phyloP scores from a whole-genome alignment of 208 protist genomes.

The Wallacemonas sp. region DNA sequence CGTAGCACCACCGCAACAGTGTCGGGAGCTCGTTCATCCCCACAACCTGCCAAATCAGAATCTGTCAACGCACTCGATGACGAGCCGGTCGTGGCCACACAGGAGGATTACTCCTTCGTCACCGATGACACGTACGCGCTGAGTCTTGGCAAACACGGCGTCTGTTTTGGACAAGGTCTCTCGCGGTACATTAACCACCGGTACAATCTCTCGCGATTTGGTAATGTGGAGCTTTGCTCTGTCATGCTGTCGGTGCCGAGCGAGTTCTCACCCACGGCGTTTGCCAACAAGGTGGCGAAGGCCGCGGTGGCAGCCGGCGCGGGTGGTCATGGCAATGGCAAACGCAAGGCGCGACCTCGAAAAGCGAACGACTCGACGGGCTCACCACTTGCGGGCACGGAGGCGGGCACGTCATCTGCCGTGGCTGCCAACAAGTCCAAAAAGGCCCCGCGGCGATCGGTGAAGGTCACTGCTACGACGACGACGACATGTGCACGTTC shows the following conservation, averaged over 20 bases:
- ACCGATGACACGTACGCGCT: slow-evolving; percentile 83
- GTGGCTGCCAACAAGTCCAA: not conserved
- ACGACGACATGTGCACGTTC: too few species aligned
- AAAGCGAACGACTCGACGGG: too few species aligned
- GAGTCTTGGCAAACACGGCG: slow-evolving; percentile 59
- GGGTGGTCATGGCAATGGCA: slow-evolving; percentile 15
- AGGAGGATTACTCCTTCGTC: slow-evolving; percentile 47
- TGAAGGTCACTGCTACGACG: not conserved
- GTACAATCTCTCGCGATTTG: slow-evolving; percentile 81
- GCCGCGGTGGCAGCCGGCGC: too few species aligned
- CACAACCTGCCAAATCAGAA: too few species aligned
- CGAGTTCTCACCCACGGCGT: slow-evolving; percentile 34
- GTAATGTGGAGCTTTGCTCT: slow-evolving; percentile 85
- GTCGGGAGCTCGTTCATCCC: too few species aligned
- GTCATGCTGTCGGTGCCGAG: slow-evolving; percentile 74
- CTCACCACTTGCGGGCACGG: too few species aligned
- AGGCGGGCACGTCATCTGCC: not conserved
- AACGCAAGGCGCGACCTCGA: too few species aligned
- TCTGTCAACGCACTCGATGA: not conserved
- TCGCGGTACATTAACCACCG: slow-evolving; percentile 89
- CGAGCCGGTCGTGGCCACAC: not conserved
- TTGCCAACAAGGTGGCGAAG: slow-evolving; percentile 12
- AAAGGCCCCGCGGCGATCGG: not conserved
- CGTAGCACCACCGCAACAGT: not conserved
- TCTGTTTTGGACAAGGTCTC: slow-evolving; percentile 82